Evolutionary conservation across 2,329 filamentous ascomycete species (phyloP).

Genomic region (Scedosporium dehoogii): DNA sequence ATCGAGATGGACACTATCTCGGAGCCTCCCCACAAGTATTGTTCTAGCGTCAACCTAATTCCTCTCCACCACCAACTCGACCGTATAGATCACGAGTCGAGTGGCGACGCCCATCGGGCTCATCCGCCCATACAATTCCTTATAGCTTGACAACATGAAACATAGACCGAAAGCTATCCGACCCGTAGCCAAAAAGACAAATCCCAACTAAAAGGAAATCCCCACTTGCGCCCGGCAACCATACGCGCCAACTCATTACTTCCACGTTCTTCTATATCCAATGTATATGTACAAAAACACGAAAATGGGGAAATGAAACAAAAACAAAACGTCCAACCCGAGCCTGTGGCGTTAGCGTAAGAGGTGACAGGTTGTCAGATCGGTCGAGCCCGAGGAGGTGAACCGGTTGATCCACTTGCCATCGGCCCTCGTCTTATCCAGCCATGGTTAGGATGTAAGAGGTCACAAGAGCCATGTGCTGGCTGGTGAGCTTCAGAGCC

Average conservation of each 20-base stretch:
- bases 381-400: too few species aligned
- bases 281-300: background rate
- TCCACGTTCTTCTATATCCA: background rate
- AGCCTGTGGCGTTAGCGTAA: too few species aligned
- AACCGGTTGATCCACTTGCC: too few species aligned
- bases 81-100: too few species aligned
- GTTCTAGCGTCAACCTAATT: too few species aligned
- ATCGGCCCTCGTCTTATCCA: constrained; percentile 19
- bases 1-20: too few species aligned
- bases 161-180: background rate
- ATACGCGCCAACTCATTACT: background rate
- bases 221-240: background rate
- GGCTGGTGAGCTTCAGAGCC: constrained; percentile 86
- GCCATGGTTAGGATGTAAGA: constrained; percentile 42
- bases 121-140: background rate
- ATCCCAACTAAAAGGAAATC: background rate
- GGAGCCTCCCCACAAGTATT: too few species aligned
- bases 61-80: too few species aligned
- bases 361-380: too few species aligned
- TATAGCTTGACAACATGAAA: background rate
- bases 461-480: constrained; percentile 71
- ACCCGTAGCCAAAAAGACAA: background rate
- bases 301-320: background rate
- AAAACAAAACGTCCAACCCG: background rate
- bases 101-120: too few species aligned